phyloP scores from a whole-genome alignment of 352 stramenopile genomes.

The Globisporangium takayamanum region DNA sequence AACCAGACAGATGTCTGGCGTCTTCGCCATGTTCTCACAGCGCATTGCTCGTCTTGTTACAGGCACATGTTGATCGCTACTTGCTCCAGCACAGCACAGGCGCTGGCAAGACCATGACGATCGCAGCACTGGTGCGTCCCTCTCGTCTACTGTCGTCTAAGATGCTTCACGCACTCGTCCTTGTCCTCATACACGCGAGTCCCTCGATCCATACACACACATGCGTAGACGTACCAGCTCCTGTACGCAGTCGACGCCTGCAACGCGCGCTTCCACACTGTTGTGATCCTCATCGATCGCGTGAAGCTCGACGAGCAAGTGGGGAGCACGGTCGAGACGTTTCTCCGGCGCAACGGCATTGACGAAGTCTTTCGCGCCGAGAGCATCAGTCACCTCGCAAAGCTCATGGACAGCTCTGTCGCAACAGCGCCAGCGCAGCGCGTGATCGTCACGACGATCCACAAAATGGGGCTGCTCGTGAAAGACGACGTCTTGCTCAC shows the following conservation, averaged over 20 bases:
- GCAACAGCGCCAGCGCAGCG: constrained; percentile 20
- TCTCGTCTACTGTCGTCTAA: background rate
- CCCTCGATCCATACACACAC: background rate
- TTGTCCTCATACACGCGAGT: background rate
- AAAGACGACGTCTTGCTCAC: constrained; percentile 64
- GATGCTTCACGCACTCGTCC: no score
- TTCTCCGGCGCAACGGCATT: constrained; percentile 64
- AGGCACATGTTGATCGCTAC: constrained; percentile 28
- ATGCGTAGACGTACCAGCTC: constrained; percentile 50
- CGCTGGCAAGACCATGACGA: constrained; percentile 76
- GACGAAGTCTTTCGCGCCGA: constrained; percentile 64
- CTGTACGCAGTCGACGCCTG: constrained; percentile 41
- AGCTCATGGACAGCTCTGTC: constrained; percentile 25
- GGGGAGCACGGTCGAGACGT: constrained; percentile 60
- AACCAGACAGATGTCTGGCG: background rate
- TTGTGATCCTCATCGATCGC: constrained; percentile 72
- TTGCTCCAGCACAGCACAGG: constrained; percentile 81
- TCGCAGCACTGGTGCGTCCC: constrained; percentile 42
- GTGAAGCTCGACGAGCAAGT: constrained; percentile 84
- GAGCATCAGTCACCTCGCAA: constrained; percentile 63
- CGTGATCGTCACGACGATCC: constrained; percentile 77
- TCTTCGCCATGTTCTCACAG: background rate
- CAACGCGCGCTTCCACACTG: constrained; percentile 54
- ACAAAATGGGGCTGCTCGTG: constrained; percentile 70
- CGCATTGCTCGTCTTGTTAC: background rate